Conservation (phyloP, 345 rosid species). For the Aquilaria sinensis region DNA sequence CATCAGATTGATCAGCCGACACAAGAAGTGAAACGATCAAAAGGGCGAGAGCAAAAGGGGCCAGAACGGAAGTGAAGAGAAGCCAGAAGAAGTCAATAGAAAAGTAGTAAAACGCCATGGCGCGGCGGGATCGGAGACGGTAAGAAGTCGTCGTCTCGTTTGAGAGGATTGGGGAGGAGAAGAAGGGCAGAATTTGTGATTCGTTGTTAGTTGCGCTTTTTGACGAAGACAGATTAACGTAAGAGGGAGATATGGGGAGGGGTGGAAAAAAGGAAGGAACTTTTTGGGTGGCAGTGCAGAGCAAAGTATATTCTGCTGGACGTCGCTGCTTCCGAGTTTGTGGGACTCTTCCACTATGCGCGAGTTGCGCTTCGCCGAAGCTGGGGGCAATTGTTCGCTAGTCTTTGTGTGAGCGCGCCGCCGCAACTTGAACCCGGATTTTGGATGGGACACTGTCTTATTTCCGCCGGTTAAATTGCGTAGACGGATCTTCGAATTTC, state of each 20-base stretch:
- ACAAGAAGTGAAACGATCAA: constrained; percentile 11
- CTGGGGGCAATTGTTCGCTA: too few species aligned
- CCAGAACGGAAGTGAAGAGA: constrained; percentile 14
- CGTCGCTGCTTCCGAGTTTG: constrained; percentile 12
- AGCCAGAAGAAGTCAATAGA: constrained; percentile 17
- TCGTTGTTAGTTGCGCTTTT: not conserved
- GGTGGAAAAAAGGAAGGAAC: constrained; percentile 1
- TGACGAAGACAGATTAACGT: not conserved
- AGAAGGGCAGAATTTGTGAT: not conserved
- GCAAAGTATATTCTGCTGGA: constrained; percentile 13
- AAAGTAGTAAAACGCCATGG: constrained; percentile 19
- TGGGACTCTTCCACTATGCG: not conserved
- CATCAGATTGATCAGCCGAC: constrained; percentile 7
- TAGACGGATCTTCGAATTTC: too few species aligned
- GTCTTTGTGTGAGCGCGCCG: too few species aligned
- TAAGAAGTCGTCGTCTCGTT: too few species aligned
- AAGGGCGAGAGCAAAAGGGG: constrained; percentile 17
- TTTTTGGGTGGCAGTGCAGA: not conserved
- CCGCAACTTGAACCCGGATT: too few species aligned
- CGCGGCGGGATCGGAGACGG: not conserved
- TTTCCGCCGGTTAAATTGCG: too few species aligned
- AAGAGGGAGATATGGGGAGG: not conserved
- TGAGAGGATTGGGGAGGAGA: not conserved
- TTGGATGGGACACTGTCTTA: too few species aligned
- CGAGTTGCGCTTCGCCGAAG: not conserved